Percentiles rank a stretch among this genome's conserved stretches.
Evolutionary conservation across 2,329 filamentous ascomycete species (phyloP).

Genomic region (Aphanocladium album): DNA sequence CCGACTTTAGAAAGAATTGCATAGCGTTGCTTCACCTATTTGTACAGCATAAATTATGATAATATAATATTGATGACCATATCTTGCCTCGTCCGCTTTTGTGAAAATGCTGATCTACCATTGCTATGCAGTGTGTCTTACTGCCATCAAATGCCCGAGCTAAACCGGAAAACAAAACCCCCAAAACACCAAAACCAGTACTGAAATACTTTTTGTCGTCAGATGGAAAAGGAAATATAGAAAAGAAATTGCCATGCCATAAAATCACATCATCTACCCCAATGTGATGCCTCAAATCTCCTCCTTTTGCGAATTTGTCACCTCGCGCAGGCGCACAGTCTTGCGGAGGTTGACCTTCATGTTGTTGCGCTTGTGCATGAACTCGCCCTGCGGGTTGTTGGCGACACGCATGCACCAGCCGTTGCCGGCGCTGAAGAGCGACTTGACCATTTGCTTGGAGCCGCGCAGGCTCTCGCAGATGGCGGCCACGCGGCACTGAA

Average conservation of each 20-base stretch:
- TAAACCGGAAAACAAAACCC: not conserved
- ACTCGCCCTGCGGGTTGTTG: constrained; percentile 23
- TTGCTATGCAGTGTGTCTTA: not conserved
- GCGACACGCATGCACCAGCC: constrained; percentile 23
- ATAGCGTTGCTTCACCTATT: not conserved
- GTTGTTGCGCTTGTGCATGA: constrained; percentile 21
- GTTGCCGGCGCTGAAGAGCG: constrained; percentile 20
- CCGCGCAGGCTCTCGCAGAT: constrained; percentile 20
- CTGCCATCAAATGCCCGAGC: not conserved
- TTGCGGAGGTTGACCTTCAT: constrained; percentile 22
- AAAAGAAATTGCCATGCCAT: not conserved
- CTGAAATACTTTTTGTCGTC: not conserved
- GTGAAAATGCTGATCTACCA: not conserved
- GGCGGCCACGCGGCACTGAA: constrained; percentile 21
- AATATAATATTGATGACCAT: not conserved
- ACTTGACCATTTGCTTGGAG: constrained; percentile 26
- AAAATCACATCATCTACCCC: not conserved
- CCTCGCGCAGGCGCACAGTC: constrained; percentile 13
- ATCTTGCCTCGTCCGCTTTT: not conserved
- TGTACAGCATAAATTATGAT: not conserved
- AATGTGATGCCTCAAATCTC: not conserved
- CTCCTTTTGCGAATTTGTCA: not conserved
- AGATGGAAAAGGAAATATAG: not conserved
- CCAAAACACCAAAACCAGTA: not conserved
- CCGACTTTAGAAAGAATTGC: not conserved